Percentiles rank a stretch among this genome's conserved stretches.
Conservation (phyloP, 106 monocot genomes). For the Cymbidium sinense region DNA sequence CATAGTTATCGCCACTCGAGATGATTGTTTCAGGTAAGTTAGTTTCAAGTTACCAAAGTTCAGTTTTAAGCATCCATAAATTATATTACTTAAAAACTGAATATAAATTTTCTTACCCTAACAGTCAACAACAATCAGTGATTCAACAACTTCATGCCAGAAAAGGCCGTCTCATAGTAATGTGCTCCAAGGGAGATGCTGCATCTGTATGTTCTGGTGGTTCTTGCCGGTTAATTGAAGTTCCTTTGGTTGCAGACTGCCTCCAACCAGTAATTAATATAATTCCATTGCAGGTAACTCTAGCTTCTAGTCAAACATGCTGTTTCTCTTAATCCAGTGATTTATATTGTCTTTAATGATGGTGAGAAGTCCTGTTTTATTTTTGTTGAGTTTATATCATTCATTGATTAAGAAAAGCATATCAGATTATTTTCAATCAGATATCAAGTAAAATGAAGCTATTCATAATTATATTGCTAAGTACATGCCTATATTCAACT, state of each 20-base stretch:
- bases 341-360: not conserved
- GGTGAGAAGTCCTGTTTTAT: not conserved
- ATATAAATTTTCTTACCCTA: not conserved
- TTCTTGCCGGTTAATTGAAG: conserved; percentile 78
- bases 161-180: conserved; percentile 85
- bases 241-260: conserved; percentile 79
- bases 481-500: too few relatives aligned
- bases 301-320: not conserved
- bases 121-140: conserved; percentile 90
- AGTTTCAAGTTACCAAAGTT: not conserved
- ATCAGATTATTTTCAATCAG: not conserved
- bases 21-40: conserved; percentile 78
- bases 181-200: conserved; percentile 81
- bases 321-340: not conserved
- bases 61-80: not conserved
- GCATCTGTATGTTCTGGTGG: conserved; percentile 54
- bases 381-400: too few relatives aligned
- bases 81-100: not conserved
- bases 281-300: conserved; percentile 84
- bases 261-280: conserved; percentile 91
- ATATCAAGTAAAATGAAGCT: not conserved
- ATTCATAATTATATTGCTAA: too few relatives aligned
- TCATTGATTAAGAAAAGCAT: not conserved
- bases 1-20: conserved; percentile 86
- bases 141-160: conserved; percentile 97